phyloP scores from a whole-genome alignment of 83 land plant species.

The Isoetes engelmannii region DNA sequence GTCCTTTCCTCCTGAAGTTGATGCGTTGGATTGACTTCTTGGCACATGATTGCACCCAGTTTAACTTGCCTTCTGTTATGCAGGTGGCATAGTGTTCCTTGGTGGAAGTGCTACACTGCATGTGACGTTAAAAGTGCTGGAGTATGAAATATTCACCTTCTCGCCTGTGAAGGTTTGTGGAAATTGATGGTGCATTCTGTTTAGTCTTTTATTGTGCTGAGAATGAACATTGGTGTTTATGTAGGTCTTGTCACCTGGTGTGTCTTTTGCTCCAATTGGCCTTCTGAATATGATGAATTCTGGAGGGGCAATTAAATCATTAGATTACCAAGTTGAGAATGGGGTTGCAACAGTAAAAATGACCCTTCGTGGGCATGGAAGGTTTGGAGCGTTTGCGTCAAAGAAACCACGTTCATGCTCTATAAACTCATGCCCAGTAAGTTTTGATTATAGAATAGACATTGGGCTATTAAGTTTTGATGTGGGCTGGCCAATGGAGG shows the following conservation, averaged over 20 bases:
- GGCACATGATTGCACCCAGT: no score
- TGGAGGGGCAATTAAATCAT: slow-evolving; percentile 63
- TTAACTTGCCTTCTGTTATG: neutral
- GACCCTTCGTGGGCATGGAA: slow-evolving; percentile 68
- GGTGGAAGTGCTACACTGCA: slow-evolving; percentile 17
- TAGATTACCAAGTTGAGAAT: slow-evolving; percentile 27
- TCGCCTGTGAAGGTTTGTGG: slow-evolving; percentile 36
- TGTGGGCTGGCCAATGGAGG: slow-evolving; percentile 12
- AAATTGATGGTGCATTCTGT: neutral
- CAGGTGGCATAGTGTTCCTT: slow-evolving; percentile 22
- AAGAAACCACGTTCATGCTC: slow-evolving; percentile 9
- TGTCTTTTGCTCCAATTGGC: slow-evolving; percentile 70
- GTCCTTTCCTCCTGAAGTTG: neutral
- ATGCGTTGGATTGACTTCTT: no score
- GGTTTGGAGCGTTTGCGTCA: slow-evolving; percentile 66
- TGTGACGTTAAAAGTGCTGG: slow-evolving; percentile 29
- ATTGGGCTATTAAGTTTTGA: slow-evolving; percentile 9
- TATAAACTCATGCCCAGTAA: neutral
- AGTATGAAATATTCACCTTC: slow-evolving; percentile 41
- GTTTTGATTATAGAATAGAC: slow-evolving; percentile 1
- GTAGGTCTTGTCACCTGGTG: slow-evolving; percentile 54
- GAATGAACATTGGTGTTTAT: neutral
- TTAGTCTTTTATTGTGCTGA: neutral
- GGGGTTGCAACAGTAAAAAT: slow-evolving; percentile 32
- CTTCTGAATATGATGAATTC: slow-evolving; percentile 74